Percentiles rank a stretch among this genome's conserved stretches.
These are phyloP conservation scores for Stagonosporopsis tanaceti DNA, from an alignment of 2,329 filamentous ascomycete species.

Conservation along the genomic window DNA sequence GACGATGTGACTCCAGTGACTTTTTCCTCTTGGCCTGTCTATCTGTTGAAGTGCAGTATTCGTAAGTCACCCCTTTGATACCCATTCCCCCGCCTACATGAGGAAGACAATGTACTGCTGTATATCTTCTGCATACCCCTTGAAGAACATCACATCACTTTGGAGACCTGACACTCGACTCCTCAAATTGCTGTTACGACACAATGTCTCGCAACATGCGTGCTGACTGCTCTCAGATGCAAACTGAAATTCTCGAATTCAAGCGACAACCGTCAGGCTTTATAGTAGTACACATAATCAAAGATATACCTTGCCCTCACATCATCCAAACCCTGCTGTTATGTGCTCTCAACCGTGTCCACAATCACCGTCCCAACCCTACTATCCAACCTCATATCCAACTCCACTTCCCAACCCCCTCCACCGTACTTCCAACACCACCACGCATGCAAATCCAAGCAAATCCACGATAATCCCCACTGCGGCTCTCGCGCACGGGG, in stretches of 20 bases:
- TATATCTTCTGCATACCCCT: slow-evolving; percentile 69
- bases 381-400: neutral
- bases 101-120: slow-evolving; percentile 70
- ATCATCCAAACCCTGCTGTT: neutral
- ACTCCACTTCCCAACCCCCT: neutral
- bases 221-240: slow-evolving; percentile 10
- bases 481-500: slow-evolving; percentile 10
- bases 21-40: neutral
- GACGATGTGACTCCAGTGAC: slow-evolving; percentile 27
- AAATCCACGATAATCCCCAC: slow-evolving; percentile 14
- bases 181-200: neutral
- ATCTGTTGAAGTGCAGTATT: neutral
- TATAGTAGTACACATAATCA: slow-evolving; percentile 3
- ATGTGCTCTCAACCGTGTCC: slow-evolving; percentile 2
- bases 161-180: slow-evolving; percentile 66
- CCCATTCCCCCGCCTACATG: slow-evolving; percentile 49
- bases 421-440: neutral
- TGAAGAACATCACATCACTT: slow-evolving; percentile 70
- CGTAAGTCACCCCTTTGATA: slow-evolving; percentile 26
- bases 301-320: neutral
- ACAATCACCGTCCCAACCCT: slow-evolving; percentile 1
- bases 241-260: neutral
- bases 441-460: neutral
- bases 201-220: neutral
- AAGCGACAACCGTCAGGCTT: neutral